Evolutionary conservation across 306 rosid species (phyloP), one percentile per base, ranked within the genome.

Genomic region (Trifolium repens): DNA sequence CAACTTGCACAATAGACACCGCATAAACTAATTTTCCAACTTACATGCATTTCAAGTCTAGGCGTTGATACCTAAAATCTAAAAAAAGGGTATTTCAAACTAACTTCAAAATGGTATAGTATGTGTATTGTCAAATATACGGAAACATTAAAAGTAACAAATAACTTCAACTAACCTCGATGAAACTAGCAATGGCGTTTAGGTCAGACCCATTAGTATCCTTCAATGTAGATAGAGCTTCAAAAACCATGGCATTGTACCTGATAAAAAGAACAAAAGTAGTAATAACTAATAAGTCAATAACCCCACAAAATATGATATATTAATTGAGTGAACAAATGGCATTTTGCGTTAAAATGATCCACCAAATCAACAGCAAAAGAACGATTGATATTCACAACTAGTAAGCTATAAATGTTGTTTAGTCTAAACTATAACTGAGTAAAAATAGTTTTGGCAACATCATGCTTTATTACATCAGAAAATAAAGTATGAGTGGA

Each of bases 181-280:
- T 43, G 55, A 67, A 67, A 43, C 17, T 42, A 42, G 53, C 39
- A 43, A 67, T 67, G 19, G 72, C 72, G 44, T 43, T 44, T 67
- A 67, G 39, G 17, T 67, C 72, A 3, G 72, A 67, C 10, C 72
- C 72, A 67, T 67, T 67, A 19, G 55, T 34, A 12, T 67, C 72
- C 55, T 67, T 67, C 3, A 67, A 42, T 43, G 72, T 67, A 22
- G 72, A 19, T 11, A 67, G 37, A 43, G 72, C 72, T 24, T 67
- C 55, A 22, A 43, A 67, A 43, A 67, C 14, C 72, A 67, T 19
- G 72, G 37, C 19, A 43, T 43, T 44, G 7, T 67, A 67, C 22
- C 72, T 67, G 72, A 43, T 67, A 43, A 35, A 63, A 63, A 7
- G 17, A 43, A 42, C 55, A 67, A 67, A 67, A 65, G 50, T 39